Percentiles rank a stretch among this genome's conserved stretches.
Conservation (phyloP, 805 yeast species). For the Saccharomyces paradoxus region DNA sequence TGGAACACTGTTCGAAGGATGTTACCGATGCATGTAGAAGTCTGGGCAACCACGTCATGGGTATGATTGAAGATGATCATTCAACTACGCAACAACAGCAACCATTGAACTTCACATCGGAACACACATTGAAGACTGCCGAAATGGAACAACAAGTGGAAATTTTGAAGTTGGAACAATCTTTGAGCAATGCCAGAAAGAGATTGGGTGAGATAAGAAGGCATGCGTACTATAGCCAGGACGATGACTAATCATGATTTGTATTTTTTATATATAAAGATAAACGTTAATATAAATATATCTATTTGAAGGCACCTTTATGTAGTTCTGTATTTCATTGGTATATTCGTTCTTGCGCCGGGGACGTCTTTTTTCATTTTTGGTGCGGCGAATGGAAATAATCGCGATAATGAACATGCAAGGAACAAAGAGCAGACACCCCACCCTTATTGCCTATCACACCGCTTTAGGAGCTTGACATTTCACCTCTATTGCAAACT, state of each 20-base stretch:
- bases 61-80: constrained; percentile 35
- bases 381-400: background rate
- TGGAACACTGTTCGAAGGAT: constrained; percentile 59
- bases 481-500: background rate
- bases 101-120: constrained; percentile 53
- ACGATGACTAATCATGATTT: constrained; percentile 46
- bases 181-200: constrained; percentile 63
- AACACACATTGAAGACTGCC: constrained; percentile 74
- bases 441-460: background rate
- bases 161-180: constrained; percentile 72
- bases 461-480: background rate
- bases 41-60: constrained; percentile 63
- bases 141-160: constrained; percentile 94
- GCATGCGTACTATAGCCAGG: constrained; percentile 44
- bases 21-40: constrained; percentile 72
- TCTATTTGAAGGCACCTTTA: background rate
- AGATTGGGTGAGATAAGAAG: constrained; percentile 78
- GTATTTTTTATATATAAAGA: background rate
- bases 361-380: background rate
- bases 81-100: constrained; percentile 31
- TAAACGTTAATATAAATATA: background rate
- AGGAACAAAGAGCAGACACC: background rate
- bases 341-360: background rate
- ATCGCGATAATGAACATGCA: background rate
- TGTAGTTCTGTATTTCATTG: background rate